Evolutionary conservation across 2,329 filamentous ascomycete species (phyloP).

Genomic region (Ceratocystis ficicola): DNA sequence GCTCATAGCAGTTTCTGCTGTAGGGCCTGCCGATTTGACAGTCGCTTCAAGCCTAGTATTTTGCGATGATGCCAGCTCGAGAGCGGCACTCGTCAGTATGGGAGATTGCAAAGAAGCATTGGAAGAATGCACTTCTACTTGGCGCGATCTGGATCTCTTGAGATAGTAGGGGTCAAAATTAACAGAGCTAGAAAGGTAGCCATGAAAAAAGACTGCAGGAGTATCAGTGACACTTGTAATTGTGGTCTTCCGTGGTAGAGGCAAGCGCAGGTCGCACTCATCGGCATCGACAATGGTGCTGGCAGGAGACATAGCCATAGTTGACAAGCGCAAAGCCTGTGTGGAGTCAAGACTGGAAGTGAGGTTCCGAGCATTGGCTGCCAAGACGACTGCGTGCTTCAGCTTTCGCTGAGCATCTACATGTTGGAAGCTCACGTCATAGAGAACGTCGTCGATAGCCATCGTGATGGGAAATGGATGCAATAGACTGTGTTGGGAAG

Average conservation of each 20-base stretch:
- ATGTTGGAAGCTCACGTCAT: constrained; percentile 5
- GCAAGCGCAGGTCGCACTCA: too few relatives aligned
- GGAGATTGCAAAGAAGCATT: too few relatives aligned
- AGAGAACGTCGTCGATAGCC: constrained; percentile 12
- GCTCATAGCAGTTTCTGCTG: constrained; percentile 1
- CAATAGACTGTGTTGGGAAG: too few relatives aligned
- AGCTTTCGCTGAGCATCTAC: constrained; percentile 8
- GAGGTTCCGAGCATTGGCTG: not conserved
- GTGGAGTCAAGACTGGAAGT: not conserved
- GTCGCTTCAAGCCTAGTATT: not conserved
- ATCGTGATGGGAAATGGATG: not conserved
- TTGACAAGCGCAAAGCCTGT: constrained; percentile 5
- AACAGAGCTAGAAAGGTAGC: not conserved
- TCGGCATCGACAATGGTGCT: not conserved
- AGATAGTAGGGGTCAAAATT: not conserved
- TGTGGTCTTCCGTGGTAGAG: not conserved
- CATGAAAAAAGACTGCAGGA: not conserved
- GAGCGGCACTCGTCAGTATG: not conserved
- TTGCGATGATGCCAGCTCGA: not conserved
- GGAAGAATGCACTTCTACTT: too few relatives aligned
- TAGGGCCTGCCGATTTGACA: not conserved
- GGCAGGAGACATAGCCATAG: not conserved
- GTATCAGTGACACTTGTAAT: constrained; percentile 9
- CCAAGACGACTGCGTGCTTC: not conserved
- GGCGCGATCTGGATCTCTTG: not conserved